Evolutionary conservation across 768 basidiomycete genomes (phyloP).

Genomic region (Boletus tomentosulus): DNA sequence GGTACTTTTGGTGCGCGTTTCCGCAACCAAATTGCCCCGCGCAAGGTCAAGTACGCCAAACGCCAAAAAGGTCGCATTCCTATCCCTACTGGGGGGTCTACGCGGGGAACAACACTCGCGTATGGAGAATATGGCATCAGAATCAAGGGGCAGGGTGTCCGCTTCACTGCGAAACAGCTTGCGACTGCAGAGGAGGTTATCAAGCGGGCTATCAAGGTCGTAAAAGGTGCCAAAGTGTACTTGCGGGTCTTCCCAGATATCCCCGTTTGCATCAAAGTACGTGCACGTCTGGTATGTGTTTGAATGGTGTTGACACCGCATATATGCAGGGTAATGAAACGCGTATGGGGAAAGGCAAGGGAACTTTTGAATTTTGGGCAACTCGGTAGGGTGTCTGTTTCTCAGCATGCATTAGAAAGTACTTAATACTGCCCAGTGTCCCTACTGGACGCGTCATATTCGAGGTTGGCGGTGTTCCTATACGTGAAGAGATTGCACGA

Average conservation of each 20-base stretch:
- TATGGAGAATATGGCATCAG: constrained; percentile 92
- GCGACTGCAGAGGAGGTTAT: constrained; percentile 83
- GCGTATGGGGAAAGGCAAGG: constrained; percentile 99
- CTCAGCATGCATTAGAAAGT: background rate
- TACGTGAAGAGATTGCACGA: constrained; percentile 89
- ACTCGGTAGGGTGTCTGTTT: constrained; percentile 55
- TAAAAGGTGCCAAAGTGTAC: constrained; percentile 86
- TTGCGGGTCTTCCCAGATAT: constrained; percentile 94
- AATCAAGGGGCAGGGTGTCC: constrained; percentile 74
- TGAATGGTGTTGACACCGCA: background rate
- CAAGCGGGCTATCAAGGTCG: constrained; percentile 80
- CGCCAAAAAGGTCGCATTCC: constrained; percentile 89
- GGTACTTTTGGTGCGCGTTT: constrained; percentile 26
- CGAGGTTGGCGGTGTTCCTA: constrained; percentile 85
- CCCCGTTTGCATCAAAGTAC: constrained; percentile 93
- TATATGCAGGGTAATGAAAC: constrained; percentile 84
- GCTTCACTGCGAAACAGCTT: constrained; percentile 88
- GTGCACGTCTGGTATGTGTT: constrained; percentile 8
- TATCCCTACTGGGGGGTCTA: constrained; percentile 85
- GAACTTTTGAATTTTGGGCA: constrained; percentile 96
- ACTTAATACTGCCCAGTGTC: constrained; percentile 48
- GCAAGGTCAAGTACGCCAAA: constrained; percentile 77
- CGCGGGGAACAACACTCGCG: constrained; percentile 87
- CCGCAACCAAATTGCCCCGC: constrained; percentile 73
- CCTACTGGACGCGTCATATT: constrained; percentile 88